phyloP scores from a whole-genome alignment of 768 basidiomycete species.

The Cystobasidium onofrii region DNA sequence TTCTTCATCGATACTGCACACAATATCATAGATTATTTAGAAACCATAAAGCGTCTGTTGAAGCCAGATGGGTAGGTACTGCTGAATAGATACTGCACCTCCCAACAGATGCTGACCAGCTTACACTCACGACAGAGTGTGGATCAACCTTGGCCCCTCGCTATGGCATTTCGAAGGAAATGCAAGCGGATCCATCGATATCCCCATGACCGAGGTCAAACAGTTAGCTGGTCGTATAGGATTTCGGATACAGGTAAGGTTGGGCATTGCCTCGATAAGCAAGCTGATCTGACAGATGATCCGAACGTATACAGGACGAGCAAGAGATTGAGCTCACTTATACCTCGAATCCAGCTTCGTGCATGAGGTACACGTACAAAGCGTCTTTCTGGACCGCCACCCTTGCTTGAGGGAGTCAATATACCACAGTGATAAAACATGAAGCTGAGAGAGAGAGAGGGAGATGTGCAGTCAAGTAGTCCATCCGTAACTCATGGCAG shows the following conservation, averaged over 20 bases:
- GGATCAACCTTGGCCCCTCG: slow-evolving; percentile 33
- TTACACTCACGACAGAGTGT: too few relatives aligned
- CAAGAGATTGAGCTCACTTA: slow-evolving; percentile 23
- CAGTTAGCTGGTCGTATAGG: neutral
- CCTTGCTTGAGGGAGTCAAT: neutral
- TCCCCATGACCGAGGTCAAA: slow-evolving; percentile 20
- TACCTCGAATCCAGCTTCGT: slow-evolving; percentile 9
- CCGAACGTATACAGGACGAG: slow-evolving; percentile 17
- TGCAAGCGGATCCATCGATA: slow-evolving; percentile 18
- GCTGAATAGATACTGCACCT: too few relatives aligned
- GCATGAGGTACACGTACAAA: slow-evolving; percentile 23
- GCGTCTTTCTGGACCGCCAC: slow-evolving; percentile 31
- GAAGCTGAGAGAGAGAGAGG: too few relatives aligned
- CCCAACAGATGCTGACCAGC: too few relatives aligned
- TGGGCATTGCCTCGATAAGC: neutral
- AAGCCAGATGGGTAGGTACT: slow-evolving; percentile 58
- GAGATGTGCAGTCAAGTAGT: too few relatives aligned
- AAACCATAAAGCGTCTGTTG: slow-evolving; percentile 73
- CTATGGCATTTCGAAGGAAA: slow-evolving; percentile 28
- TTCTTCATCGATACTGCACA: slow-evolving; percentile 97
- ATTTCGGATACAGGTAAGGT: slow-evolving; percentile 16
- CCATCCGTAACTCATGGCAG: too few relatives aligned
- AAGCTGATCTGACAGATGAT: neutral
- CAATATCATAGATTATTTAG: slow-evolving; percentile 81
- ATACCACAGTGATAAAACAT: too few relatives aligned